phyloP scores from a whole-genome alignment of 352 stramenopile genomes.

The Globisporangium echinulatum region DNA sequence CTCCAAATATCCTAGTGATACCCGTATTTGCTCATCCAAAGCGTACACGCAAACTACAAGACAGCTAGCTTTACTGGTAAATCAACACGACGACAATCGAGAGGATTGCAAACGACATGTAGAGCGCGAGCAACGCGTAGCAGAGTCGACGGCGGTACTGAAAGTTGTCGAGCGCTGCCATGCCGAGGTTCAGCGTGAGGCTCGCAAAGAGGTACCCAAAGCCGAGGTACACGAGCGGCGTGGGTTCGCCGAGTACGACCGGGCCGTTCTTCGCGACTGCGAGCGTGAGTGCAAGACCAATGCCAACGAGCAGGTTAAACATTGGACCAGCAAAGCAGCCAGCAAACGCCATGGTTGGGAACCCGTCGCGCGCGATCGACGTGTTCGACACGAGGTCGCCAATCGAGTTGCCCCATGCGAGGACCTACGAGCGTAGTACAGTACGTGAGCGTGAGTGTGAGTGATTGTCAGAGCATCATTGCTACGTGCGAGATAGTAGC shows the following conservation, averaged over 20 bases:
- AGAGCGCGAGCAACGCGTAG: slow-evolving; percentile 51
- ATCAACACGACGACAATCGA: slow-evolving; percentile 44
- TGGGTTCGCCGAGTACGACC: slow-evolving; percentile 44
- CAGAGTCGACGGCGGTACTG: slow-evolving; percentile 52
- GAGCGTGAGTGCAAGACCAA: slow-evolving; percentile 62
- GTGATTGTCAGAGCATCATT: background rate
- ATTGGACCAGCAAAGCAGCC: slow-evolving; percentile 79
- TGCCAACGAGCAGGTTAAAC: slow-evolving; percentile 73
- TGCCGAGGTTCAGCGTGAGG: slow-evolving; percentile 56
- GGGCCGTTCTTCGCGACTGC: slow-evolving; percentile 47
- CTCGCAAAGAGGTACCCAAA: slow-evolving; percentile 64
- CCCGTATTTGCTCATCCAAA: too few species aligned
- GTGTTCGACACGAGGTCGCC: slow-evolving; percentile 76
- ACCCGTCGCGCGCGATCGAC: slow-evolving; percentile 69
- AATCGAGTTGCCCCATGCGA: slow-evolving; percentile 79
- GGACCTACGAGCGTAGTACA: slow-evolving; percentile 26
- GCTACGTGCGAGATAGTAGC: background rate
- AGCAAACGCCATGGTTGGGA: slow-evolving; percentile 78
- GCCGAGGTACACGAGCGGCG: slow-evolving; percentile 55
- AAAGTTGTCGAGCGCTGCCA: slow-evolving; percentile 52
- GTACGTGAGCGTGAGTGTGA: background rate
- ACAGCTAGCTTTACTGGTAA: slow-evolving; percentile 5
- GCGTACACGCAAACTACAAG: too few species aligned
- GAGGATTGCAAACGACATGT: slow-evolving; percentile 57
- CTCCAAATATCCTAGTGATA: too few species aligned